A percentile compares a stretch with the other conserved stretches of the same genome.
Evolutionary conservation across 177 flowering plant species (phyloP).

Genomic region (Vitis hybrid): DNA sequence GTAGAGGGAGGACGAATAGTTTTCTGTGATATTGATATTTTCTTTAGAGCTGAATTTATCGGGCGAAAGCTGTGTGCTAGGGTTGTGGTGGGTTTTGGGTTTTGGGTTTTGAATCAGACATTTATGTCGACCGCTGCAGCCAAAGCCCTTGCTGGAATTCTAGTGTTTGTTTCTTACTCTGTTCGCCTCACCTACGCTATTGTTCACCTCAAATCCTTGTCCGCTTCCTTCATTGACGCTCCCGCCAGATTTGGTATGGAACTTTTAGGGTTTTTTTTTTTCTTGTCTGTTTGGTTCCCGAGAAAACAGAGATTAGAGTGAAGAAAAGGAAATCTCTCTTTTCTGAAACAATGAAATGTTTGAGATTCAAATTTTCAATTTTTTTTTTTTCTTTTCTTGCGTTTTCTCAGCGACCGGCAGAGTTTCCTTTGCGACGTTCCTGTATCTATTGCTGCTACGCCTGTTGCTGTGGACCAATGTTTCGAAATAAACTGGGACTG

Average conservation of each 20-base stretch:
- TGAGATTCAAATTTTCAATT: background rate
- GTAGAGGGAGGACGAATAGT: too few relatives aligned
- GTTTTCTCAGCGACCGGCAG: background rate
- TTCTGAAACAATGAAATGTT: too few relatives aligned
- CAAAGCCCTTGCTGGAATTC: background rate
- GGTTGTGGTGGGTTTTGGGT: too few relatives aligned
- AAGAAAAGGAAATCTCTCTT: background rate
- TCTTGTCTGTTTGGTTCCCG: constrained; percentile 2
- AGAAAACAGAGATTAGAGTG: background rate
- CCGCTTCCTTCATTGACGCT: constrained; percentile 41
- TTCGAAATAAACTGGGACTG: background rate
- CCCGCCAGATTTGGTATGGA: constrained; percentile 52
- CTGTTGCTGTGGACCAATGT: too few relatives aligned
- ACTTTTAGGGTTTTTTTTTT: background rate
- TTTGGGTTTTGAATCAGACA: too few relatives aligned
- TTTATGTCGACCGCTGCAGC: too few relatives aligned
- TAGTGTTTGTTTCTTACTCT: constrained; percentile 12
- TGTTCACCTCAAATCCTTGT: constrained; percentile 34
- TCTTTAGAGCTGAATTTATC: too few relatives aligned
- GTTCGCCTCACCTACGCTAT: constrained; percentile 24
- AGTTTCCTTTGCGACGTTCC: background rate
- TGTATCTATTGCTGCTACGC: too few relatives aligned
- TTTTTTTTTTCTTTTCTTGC: background rate
- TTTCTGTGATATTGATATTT: too few relatives aligned
- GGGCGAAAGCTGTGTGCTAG: too few relatives aligned